Evolutionary conservation across 2,329 filamentous ascomycete genomes (phyloP).

Genomic region (Paracamarosporium sp.): DNA sequence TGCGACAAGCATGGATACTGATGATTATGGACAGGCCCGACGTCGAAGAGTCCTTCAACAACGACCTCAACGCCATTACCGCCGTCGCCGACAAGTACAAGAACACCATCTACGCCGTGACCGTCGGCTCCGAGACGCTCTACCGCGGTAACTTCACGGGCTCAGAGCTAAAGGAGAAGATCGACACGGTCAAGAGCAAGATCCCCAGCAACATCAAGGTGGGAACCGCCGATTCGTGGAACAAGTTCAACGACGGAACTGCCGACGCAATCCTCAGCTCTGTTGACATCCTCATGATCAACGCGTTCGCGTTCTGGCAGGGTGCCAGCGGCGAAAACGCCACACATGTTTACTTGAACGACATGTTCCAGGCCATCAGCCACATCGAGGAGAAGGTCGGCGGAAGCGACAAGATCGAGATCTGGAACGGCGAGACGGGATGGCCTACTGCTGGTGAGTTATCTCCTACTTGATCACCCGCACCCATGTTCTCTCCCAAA

Average conservation of each 20-base stretch:
- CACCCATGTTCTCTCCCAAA: neutral
- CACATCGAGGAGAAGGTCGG: slow-evolving; percentile 68
- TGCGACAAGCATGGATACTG: neutral
- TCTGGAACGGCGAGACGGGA: slow-evolving; percentile 74
- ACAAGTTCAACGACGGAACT: slow-evolving; percentile 73
- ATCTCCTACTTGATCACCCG: slow-evolving; percentile 7
- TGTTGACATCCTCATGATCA: slow-evolving; percentile 69
- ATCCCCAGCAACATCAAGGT: slow-evolving; percentile 62
- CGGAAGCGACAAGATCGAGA: slow-evolving; percentile 59
- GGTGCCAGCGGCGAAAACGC: slow-evolving; percentile 64
- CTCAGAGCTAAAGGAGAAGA: slow-evolving; percentile 64
- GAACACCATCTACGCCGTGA: slow-evolving; percentile 70
- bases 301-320: slow-evolving; percentile 79
- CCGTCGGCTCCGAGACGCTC: slow-evolving; percentile 73
- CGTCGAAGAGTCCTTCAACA: slow-evolving; percentile 65
- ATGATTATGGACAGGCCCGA: slow-evolving; percentile 62
- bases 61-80: slow-evolving; percentile 66
- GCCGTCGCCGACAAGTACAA: slow-evolving; percentile 57
- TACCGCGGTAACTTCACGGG: slow-evolving; percentile 74
- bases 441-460: slow-evolving; percentile 64
- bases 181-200: slow-evolving; percentile 65
- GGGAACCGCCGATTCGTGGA: slow-evolving; percentile 76
- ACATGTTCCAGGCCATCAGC: slow-evolving; percentile 68
- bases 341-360: slow-evolving; percentile 69
- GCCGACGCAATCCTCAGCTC: slow-evolving; percentile 69